These are phyloP conservation scores for Fusarium neocosmosporiellum DNA, from an alignment of 2,329 filamentous ascomycete species.

Conservation along the genomic window DNA sequence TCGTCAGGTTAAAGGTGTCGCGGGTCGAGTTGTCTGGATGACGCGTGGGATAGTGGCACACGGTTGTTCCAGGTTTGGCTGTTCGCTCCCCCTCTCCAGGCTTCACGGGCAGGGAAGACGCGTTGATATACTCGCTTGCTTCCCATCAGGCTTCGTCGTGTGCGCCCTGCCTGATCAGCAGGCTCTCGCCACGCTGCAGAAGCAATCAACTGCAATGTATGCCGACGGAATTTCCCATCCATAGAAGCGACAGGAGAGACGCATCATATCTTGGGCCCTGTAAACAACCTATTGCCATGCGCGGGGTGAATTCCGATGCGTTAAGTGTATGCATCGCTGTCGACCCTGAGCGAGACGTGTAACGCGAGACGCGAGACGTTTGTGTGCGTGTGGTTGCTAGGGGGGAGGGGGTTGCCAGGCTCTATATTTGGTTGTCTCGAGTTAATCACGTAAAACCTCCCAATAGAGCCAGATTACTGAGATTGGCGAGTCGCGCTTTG, in stretches of 20 bases:
- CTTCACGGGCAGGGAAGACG: neutral
- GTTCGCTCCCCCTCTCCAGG: neutral
- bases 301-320: neutral
- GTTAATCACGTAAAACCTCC: neutral
- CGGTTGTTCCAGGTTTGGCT: no score
- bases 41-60: neutral
- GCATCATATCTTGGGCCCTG: neutral
- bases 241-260: neutral
- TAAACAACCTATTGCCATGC: neutral
- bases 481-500: neutral
- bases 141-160: neutral
- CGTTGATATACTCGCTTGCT: neutral
- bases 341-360: neutral
- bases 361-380: neutral
- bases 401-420: neutral
- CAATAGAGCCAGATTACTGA: neutral
- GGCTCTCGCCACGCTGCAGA: neutral
- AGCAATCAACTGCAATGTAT: slow-evolving; percentile 1
- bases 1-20: neutral
- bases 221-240: neutral
- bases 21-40: neutral
- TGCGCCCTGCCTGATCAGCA: neutral
- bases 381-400: neutral
- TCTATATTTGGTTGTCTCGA: neutral
- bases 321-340: neutral